Evolutionary conservation across 495 filamentous ascomycete species (phyloP).

Genomic region (Aspergillus olivimuriae): DNA sequence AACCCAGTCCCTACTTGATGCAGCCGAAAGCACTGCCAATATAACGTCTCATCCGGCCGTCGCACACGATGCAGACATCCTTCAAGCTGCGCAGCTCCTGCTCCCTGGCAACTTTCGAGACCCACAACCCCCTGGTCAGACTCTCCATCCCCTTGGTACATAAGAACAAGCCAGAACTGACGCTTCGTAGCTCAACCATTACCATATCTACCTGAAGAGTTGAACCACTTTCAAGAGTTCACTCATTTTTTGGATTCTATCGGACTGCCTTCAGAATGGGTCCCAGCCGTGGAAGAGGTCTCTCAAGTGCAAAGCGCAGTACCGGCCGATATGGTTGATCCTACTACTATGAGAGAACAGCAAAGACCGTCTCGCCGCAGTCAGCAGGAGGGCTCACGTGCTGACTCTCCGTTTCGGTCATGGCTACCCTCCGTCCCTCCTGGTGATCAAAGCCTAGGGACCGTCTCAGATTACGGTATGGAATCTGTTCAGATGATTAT

Average conservation of each 20-base stretch:
- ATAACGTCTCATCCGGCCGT: constrained; percentile 17
- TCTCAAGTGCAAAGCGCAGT: constrained; percentile 22
- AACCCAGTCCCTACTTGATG: constrained; percentile 16
- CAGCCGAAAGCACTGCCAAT: constrained; percentile 9
- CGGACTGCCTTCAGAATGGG: constrained; percentile 34
- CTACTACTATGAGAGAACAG: constrained; percentile 15
- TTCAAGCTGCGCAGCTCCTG: constrained; percentile 36
- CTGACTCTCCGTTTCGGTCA: constrained; percentile 33
- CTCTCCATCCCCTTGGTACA: not conserved
- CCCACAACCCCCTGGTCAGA: constrained; percentile 14
- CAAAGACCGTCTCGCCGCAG: constrained; percentile 14
- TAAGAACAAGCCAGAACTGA: constrained; percentile 1
- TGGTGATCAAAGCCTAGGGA: constrained; percentile 30
- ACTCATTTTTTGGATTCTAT: constrained; percentile 39
- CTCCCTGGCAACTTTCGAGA: constrained; percentile 30
- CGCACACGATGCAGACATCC: constrained; percentile 32
- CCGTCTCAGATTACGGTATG: constrained; percentile 31
- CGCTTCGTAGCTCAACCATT: constrained; percentile 22
- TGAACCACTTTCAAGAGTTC: constrained; percentile 38
- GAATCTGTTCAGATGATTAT: too few relatives aligned
- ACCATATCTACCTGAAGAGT: constrained; percentile 31
- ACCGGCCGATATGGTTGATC: constrained; percentile 19
- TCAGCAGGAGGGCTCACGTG: constrained; percentile 25
- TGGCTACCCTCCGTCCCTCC: constrained; percentile 36
- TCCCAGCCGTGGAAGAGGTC: constrained; percentile 23